These are phyloP conservation scores for Trichothecium sympodiale DNA, from an alignment of 2,329 filamentous ascomycete genomes.

Conservation along the genomic window DNA sequence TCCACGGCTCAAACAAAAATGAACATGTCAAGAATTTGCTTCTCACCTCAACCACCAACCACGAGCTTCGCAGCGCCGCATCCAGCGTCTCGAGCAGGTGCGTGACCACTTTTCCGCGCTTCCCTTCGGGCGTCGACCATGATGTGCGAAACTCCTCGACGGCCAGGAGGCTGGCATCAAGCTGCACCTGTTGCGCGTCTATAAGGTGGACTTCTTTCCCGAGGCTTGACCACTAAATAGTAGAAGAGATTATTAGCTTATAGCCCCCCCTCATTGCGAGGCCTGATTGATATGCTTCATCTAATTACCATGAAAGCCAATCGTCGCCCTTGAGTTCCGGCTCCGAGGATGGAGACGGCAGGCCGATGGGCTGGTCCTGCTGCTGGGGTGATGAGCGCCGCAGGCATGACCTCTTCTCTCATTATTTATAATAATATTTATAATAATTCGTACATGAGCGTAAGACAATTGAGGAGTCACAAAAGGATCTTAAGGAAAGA, in stretches of 20 bases:
- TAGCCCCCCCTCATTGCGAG: too few species aligned
- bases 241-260: too few species aligned
- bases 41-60: conserved; percentile 17
- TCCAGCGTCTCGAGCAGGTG: conserved; percentile 9
- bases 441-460: too few species aligned
- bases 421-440: neutral
- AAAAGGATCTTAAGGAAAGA: too few species aligned
- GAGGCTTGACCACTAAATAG: conserved; percentile 16
- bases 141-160: conserved; percentile 13
- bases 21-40: too few species aligned
- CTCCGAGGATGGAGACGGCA: conserved; percentile 15
- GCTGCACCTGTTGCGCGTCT: conserved; percentile 13
- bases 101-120: conserved; percentile 11
- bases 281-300: too few species aligned
- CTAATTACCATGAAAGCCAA: conserved; percentile 20
- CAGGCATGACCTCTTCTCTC: neutral
- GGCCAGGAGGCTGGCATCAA: conserved; percentile 14
- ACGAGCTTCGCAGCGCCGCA: conserved; percentile 11
- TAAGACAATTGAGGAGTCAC: neutral
- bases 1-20: neutral
- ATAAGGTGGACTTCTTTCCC: conserved; percentile 17
- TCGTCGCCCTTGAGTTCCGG: conserved; percentile 18
- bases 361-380: conserved; percentile 6
- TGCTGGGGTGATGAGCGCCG: conserved; percentile 1
- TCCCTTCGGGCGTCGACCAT: conserved; percentile 1